These are phyloP conservation scores for Puccinia hordei DNA, from an alignment of 1,284 basidiomycete species.

Conservation along the genomic window DNA sequence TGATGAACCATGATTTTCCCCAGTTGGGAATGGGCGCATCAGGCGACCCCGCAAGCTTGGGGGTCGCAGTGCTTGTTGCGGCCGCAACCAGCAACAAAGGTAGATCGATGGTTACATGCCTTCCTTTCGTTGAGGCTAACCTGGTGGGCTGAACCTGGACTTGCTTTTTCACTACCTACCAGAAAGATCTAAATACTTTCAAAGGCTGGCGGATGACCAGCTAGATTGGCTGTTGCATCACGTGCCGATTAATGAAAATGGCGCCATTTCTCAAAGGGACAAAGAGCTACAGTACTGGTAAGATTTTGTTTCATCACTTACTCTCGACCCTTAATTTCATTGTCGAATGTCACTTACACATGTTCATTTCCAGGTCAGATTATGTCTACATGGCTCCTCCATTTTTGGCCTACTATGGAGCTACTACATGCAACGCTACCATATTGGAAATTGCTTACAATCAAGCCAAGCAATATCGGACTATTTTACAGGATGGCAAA, in stretches of 20 bases:
- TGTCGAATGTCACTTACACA: constrained; percentile 75
- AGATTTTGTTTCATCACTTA: constrained; percentile 22
- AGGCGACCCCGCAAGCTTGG: constrained; percentile 79
- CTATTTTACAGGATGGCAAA: constrained; percentile 57
- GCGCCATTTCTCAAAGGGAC: constrained; percentile 57
- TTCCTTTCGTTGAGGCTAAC: not conserved
- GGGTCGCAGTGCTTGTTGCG: constrained; percentile 75
- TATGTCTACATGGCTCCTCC: constrained; percentile 58
- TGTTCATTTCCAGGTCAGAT: constrained; percentile 53
- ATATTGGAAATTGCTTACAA: constrained; percentile 70
- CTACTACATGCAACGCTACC: constrained; percentile 56
- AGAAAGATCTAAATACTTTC: constrained; percentile 26
- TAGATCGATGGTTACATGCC: constrained; percentile 10
- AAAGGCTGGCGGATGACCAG: constrained; percentile 50
- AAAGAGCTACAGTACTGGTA: constrained; percentile 53
- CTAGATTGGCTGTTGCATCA: constrained; percentile 55
- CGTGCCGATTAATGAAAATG: constrained; percentile 54
- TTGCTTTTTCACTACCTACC: not conserved
- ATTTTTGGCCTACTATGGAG: constrained; percentile 57
- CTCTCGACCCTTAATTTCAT: constrained; percentile 58
- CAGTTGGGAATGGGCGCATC: constrained; percentile 63
- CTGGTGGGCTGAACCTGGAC: not conserved
- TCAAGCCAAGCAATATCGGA: constrained; percentile 77
- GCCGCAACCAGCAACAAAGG: constrained; percentile 52
- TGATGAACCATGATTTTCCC: not conserved